phyloP scores from a whole-genome alignment of 345 rosid genomes.

The Kernera saxatilis region DNA sequence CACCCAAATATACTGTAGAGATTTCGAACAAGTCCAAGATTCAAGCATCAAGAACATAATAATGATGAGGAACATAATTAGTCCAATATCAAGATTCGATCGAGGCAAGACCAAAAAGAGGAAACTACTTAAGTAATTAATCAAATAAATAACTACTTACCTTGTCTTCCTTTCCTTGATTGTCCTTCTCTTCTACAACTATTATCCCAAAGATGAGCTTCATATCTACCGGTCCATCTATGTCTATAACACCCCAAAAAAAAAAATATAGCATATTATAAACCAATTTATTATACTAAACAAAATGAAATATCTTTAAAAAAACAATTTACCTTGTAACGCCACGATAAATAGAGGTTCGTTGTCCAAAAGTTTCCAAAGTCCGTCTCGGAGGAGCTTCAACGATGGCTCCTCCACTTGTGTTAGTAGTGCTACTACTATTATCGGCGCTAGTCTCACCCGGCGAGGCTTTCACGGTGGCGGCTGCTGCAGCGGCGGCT shows the following conservation, averaged over 20 bases:
- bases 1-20: constrained; percentile 80
- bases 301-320: not conserved
- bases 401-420: constrained; percentile 36
- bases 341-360: constrained; percentile 97
- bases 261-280: not conserved
- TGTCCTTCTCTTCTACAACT: constrained; percentile 99
- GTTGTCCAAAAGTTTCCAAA: constrained; percentile 88
- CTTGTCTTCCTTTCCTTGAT: constrained; percentile 98
- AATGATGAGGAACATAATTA: constrained; percentile 20
- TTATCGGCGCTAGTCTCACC: constrained; percentile 55
- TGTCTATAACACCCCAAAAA: constrained; percentile 47
- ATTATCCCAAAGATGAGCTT: constrained; percentile 99
- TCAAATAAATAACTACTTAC: constrained; percentile 29
- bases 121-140: not conserved
- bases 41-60: constrained; percentile 15
- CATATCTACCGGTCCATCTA: constrained; percentile 99
- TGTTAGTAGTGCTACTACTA: constrained; percentile 56
- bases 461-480: constrained; percentile 43
- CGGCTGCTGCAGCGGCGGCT: not conserved
- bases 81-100: not conserved
- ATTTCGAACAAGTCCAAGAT: constrained; percentile 7
- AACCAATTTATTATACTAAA: not conserved
- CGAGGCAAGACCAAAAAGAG: not conserved
- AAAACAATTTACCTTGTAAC: constrained; percentile 87
- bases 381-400: constrained; percentile 83